Percentiles rank a stretch among this genome's conserved stretches.
These are phyloP conservation scores for Apophysomyces variabilis DNA, from an alignment of 371 early-diverging fungal genomes.

Conservation along the genomic window DNA sequence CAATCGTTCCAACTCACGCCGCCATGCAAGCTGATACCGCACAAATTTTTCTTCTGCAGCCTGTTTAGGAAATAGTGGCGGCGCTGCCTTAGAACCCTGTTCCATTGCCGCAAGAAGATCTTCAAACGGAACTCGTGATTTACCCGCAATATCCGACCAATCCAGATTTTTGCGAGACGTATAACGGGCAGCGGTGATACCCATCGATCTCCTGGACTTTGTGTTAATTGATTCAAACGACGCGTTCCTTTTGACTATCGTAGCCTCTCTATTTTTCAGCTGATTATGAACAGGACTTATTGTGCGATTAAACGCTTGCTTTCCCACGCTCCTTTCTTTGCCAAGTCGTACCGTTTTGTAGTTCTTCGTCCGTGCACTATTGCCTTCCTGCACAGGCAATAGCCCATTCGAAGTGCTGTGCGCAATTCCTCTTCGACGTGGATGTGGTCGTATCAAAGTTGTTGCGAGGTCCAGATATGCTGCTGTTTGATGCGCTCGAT, in stretches of 20 bases:
- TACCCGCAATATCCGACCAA: slow-evolving; percentile 52
- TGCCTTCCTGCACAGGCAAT: not conserved
- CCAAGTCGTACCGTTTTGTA: not conserved
- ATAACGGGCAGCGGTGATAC: slow-evolving; percentile 52
- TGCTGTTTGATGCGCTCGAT: slow-evolving; percentile 30
- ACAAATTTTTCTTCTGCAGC: slow-evolving; percentile 86
- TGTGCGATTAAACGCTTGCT: not conserved
- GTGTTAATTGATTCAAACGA: slow-evolving; percentile 20
- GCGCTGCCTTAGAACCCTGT: slow-evolving; percentile 61
- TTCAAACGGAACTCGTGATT: slow-evolving; percentile 62
- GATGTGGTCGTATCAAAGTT: slow-evolving; percentile 16
- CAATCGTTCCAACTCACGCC: slow-evolving; percentile 75
- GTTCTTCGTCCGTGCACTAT: not conserved
- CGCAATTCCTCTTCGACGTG: slow-evolving; percentile 12
- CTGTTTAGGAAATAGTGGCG: slow-evolving; percentile 76
- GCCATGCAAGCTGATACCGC: slow-evolving; percentile 73
- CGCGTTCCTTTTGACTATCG: not conserved
- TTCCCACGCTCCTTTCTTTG: not conserved
- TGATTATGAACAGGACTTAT: not conserved
- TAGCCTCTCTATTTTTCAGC: not conserved
- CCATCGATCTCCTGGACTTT: slow-evolving; percentile 41
- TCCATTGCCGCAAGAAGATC: slow-evolving; percentile 67
- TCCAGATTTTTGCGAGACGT: slow-evolving; percentile 47
- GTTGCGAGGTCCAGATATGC: slow-evolving; percentile 49
- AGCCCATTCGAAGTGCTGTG: not conserved